phyloP scores from a whole-genome alignment of 164 flowering plant species.

The Aristolochia contorta region DNA sequence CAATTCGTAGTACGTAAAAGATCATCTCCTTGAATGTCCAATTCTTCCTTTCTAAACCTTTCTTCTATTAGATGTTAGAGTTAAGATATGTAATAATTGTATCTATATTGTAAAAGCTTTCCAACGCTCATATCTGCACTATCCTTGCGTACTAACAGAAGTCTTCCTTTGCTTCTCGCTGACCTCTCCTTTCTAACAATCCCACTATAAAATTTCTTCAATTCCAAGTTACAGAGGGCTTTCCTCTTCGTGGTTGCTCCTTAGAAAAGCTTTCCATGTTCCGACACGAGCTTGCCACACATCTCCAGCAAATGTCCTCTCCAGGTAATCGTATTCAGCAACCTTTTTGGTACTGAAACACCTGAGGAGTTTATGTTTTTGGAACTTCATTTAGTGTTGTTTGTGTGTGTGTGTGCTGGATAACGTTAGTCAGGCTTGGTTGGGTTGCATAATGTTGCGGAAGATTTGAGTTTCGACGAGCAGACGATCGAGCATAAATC shows the following conservation, averaged over 20 bases:
- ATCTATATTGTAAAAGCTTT: too few species aligned
- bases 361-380: neutral
- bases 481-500: slow-evolving; percentile 76
- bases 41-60: too few species aligned
- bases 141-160: neutral
- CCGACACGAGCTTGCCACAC: slow-evolving; percentile 48
- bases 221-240: slow-evolving; percentile 18
- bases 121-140: slow-evolving; percentile 6
- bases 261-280: slow-evolving; percentile 32
- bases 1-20: too few species aligned
- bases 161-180: slow-evolving; percentile 8
- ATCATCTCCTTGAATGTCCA: too few species aligned
- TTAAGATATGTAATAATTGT: too few species aligned
- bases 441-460: slow-evolving; percentile 47
- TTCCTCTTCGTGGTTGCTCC: slow-evolving; percentile 17
- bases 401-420: neutral
- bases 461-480: slow-evolving; percentile 78
- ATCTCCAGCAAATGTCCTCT: slow-evolving; percentile 29
- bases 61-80: too few species aligned
- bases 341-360: too few species aligned
- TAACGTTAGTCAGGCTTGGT: slow-evolving; percentile 28
- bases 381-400: neutral
- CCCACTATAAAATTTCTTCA: slow-evolving; percentile 10
- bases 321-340: slow-evolving; percentile 24
- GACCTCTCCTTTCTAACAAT: slow-evolving; percentile 3